These are phyloP conservation scores for Xylaria flabelliformis DNA, from an alignment of 495 filamentous ascomycete genomes.

Conservation along the genomic window DNA sequence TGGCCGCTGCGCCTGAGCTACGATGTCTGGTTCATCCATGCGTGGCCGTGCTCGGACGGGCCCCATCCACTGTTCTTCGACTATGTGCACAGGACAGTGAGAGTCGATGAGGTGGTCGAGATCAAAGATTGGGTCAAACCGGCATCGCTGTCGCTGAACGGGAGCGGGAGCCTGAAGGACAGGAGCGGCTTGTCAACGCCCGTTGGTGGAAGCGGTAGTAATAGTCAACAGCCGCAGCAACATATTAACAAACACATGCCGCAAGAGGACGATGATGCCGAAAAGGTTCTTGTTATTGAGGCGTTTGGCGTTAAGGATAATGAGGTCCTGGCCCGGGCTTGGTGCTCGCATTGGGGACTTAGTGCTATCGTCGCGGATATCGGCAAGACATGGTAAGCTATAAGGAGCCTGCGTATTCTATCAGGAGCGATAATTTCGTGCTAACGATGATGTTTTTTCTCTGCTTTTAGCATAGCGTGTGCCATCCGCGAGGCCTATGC, in stretches of 20 bases:
- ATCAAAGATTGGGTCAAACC: conserved; percentile 65
- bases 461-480: conserved; percentile 64
- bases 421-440: not conserved
- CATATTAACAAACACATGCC: conserved; percentile 5
- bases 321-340: conserved; percentile 74
- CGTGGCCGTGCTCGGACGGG: conserved; percentile 71
- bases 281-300: conserved; percentile 71
- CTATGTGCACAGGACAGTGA: conserved; percentile 61
- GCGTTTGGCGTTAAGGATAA: conserved; percentile 74
- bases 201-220: conserved; percentile 31
- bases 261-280: conserved; percentile 49
- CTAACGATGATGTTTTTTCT: conserved; percentile 4
- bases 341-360: conserved; percentile 74
- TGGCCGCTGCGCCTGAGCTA: conserved; percentile 68
- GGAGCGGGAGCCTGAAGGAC: conserved; percentile 30
- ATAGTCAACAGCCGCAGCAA: conserved; percentile 18
- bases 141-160: conserved; percentile 25
- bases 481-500: conserved; percentile 75
- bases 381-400: conserved; percentile 66
- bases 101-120: conserved; percentile 64
- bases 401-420: not conserved
- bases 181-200: conserved; percentile 34
- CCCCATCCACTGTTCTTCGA: conserved; percentile 75
- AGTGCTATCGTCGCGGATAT: conserved; percentile 70
- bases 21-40: conserved; percentile 69